These are phyloP conservation scores for Neoscytalidium dimidiatum DNA, from an alignment of 2,329 filamentous ascomycete genomes.

Conservation along the genomic window DNA sequence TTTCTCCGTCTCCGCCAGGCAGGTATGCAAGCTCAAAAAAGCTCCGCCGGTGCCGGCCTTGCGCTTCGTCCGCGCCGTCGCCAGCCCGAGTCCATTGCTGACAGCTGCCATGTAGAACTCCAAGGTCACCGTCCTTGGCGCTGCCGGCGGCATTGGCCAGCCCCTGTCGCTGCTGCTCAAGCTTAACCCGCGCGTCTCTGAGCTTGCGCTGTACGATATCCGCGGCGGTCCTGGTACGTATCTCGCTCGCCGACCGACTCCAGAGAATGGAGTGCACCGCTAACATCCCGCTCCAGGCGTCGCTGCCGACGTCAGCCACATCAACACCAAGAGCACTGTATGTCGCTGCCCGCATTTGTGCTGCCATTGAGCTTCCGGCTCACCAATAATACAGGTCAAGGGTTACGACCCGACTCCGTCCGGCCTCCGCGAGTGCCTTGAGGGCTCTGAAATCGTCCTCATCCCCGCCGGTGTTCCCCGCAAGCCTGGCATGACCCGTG, in stretches of 20 bases:
- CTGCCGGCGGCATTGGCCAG: constrained; percentile 96
- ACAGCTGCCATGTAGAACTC: constrained; percentile 65
- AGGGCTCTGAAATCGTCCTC: constrained; percentile 88
- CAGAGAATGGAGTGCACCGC: not conserved
- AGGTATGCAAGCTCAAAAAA: constrained; percentile 41
- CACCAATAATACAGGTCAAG: constrained; percentile 60
- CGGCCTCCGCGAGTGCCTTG: constrained; percentile 77
- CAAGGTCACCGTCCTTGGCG: constrained; percentile 97
- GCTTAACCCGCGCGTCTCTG: constrained; percentile 91
- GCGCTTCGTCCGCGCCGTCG: constrained; percentile 20
- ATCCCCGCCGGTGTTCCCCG: constrained; percentile 98
- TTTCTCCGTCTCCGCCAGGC: constrained; percentile 54
- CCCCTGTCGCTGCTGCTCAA: constrained; percentile 97
- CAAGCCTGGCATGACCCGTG: constrained; percentile 99
- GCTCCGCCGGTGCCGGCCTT: constrained; percentile 21
- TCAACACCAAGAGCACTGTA: constrained; percentile 93
- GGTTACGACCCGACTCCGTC: constrained; percentile 79
- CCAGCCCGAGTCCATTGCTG: constrained; percentile 25
- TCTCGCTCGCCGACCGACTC: not conserved
- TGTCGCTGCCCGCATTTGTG: constrained; percentile 22
- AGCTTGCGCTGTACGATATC: constrained; percentile 98
- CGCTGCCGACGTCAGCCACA: constrained; percentile 95
- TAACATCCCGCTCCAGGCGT: constrained; percentile 64
- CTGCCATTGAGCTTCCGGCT: constrained; percentile 11
- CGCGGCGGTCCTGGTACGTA: constrained; percentile 83